phyloP scores from a whole-genome alignment of 345 rosid species.

The Eucalyptus virginea region DNA sequence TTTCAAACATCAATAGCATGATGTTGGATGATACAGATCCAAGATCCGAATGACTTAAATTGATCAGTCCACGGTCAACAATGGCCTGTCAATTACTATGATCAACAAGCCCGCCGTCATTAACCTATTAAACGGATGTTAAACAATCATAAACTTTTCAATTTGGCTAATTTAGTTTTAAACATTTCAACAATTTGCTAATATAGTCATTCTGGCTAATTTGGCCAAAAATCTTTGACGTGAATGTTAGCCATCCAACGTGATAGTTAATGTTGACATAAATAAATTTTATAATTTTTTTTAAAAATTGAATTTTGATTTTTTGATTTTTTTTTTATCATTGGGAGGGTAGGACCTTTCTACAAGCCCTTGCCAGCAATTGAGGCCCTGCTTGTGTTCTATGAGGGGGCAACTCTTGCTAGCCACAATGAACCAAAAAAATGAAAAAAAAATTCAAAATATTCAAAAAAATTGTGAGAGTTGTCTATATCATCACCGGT shows the following conservation, averaged over 20 bases:
- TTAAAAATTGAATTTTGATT: too few species aligned
- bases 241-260: rapidly evolving
- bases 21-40: background rate
- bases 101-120: background rate
- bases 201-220: background rate
- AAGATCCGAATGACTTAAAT: background rate
- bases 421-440: background rate
- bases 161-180: too few species aligned
- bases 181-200: background rate
- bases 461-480: background rate
- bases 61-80: background rate
- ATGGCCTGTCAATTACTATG: background rate
- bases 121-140: too few species aligned
- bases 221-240: background rate
- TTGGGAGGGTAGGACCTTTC: background rate
- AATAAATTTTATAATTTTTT: too few species aligned
- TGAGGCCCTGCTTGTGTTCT: background rate
- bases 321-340: background rate
- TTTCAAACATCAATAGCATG: background rate
- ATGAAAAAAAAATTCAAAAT: too few species aligned
- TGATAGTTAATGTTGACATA: rapidly evolving
- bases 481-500: rapidly evolving
- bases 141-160: background rate
- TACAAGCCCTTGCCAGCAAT: background rate
- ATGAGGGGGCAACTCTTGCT: background rate